Evolutionary conservation across 345 rosid species (phyloP).

Genomic region (Populus deltoides): DNA sequence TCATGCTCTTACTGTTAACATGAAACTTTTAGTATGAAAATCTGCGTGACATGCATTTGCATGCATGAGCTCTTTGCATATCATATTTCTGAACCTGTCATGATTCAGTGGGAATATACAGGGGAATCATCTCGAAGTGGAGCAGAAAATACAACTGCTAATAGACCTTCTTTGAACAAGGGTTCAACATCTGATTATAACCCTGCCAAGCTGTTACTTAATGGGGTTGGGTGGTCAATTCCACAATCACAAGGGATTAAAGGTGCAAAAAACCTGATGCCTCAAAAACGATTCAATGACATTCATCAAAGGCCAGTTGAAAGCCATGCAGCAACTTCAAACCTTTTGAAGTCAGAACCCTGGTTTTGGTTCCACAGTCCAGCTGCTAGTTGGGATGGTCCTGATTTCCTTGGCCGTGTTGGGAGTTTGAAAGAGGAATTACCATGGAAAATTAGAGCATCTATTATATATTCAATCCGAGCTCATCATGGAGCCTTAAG

Average conservation of each 20-base stretch:
- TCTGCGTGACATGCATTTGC: neutral
- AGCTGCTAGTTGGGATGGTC: constrained; percentile 80
- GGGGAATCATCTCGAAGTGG: constrained; percentile 66
- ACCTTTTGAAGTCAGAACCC: constrained; percentile 56
- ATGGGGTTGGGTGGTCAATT: constrained; percentile 78
- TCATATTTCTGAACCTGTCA: constrained; percentile 33
- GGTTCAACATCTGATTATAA: constrained; percentile 54
- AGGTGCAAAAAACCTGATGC: constrained; percentile 54
- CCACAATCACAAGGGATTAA: constrained; percentile 69
- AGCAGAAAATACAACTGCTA: constrained; percentile 39
- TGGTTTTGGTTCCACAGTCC: constrained; percentile 97
- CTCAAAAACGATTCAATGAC: constrained; percentile 42
- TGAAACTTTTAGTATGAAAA: constrained; percentile 17
- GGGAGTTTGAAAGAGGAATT: constrained; percentile 72
- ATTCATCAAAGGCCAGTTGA: constrained; percentile 30
- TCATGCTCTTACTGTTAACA: constrained; percentile 1
- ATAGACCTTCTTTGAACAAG: constrained; percentile 41
- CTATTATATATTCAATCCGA: constrained; percentile 65
- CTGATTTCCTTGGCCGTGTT: constrained; percentile 68
- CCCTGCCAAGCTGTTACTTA: constrained; percentile 73
- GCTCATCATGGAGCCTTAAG: constrained; percentile 86
- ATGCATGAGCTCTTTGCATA: constrained; percentile 5
- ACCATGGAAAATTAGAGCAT: constrained; percentile 88
- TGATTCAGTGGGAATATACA: constrained; percentile 84
- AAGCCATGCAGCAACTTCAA: constrained; percentile 40